Percentiles rank a stretch among this genome's conserved stretches.
These are phyloP conservation scores for Neonectria punicea DNA, from an alignment of 2,329 filamentous ascomycete species.

Conservation along the genomic window DNA sequence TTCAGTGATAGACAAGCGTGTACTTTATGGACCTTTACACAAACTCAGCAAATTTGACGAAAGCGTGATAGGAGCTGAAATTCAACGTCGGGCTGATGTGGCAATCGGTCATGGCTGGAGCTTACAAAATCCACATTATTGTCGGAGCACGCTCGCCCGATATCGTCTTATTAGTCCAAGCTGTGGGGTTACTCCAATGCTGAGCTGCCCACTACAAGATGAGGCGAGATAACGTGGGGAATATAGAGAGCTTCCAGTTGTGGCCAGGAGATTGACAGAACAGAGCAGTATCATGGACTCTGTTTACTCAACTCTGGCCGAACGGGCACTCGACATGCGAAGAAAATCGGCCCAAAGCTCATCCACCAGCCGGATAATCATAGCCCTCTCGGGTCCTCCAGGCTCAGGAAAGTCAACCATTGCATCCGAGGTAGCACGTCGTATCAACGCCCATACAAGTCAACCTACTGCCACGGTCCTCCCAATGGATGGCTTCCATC, in stretches of 20 bases:
- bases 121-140: background rate
- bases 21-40: background rate
- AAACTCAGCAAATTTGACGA: background rate
- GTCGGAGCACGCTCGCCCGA: background rate
- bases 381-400: constrained; percentile 12
- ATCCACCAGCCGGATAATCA: constrained; percentile 1
- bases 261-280: background rate
- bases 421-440: constrained; percentile 13
- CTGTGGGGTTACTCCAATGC: background rate
- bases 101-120: background rate
- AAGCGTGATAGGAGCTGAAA: background rate
- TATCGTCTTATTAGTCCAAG: background rate
- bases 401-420: constrained; percentile 19
- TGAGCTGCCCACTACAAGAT: background rate
- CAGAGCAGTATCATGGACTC: constrained; percentile 4
- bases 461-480: background rate
- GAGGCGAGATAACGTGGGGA: background rate
- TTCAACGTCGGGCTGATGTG: background rate
- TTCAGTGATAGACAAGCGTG: no score
- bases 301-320: constrained; percentile 1
- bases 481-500: constrained; percentile 17
- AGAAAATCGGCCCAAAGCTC: background rate
- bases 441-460: constrained; percentile 10
- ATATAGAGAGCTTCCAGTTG: background rate
- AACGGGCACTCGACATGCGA: constrained; percentile 8